These are phyloP conservation scores for Brassica rapa DNA, from an alignment of 345 rosid species.

Conservation along the genomic window DNA sequence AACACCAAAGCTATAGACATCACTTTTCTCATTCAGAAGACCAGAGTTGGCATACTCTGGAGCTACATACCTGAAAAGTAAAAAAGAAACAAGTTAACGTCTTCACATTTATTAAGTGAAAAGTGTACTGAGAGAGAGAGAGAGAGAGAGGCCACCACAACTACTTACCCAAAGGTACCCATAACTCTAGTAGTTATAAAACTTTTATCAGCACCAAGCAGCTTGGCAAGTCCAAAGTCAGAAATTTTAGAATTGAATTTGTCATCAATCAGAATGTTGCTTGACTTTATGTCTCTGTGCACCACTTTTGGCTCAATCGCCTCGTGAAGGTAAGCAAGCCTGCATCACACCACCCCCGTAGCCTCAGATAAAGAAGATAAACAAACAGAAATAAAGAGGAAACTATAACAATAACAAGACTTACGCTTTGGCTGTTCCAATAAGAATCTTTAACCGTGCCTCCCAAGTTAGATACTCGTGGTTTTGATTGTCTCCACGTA, in stretches of 20 bases:
- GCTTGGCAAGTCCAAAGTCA: constrained; percentile 96
- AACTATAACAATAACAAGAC: constrained; percentile 18
- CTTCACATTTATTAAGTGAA: not conserved
- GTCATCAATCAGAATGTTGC: constrained; percentile 90
- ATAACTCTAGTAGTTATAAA: constrained; percentile 96
- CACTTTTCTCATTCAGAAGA: constrained; percentile 96
- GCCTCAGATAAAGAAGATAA: not conserved
- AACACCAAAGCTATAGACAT: constrained; percentile 97
- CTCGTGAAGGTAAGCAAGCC: constrained; percentile 96
- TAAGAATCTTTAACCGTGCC: constrained; percentile 72
- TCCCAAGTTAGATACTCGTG: constrained; percentile 90
- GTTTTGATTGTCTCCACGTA: constrained; percentile 76
- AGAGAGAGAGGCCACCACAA: not conserved
- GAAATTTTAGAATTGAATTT: constrained; percentile 94
- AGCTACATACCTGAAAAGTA: constrained; percentile 76
- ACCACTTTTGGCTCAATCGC: constrained; percentile 99
- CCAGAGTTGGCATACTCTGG: constrained; percentile 99
- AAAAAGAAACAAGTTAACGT: not conserved
- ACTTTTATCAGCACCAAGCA: constrained; percentile 96
- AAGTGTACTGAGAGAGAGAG: not conserved
- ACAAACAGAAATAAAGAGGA: not conserved
- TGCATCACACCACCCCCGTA: constrained; percentile 41
- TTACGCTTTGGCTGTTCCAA: constrained; percentile 95
- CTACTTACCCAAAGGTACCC: constrained; percentile 94
- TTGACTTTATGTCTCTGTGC: constrained; percentile 96